Percentiles rank a stretch among this genome's conserved stretches.
These are phyloP conservation scores for Lachnellula occidentalis DNA, from an alignment of 2,329 filamentous ascomycete genomes.

Conservation along the genomic window DNA sequence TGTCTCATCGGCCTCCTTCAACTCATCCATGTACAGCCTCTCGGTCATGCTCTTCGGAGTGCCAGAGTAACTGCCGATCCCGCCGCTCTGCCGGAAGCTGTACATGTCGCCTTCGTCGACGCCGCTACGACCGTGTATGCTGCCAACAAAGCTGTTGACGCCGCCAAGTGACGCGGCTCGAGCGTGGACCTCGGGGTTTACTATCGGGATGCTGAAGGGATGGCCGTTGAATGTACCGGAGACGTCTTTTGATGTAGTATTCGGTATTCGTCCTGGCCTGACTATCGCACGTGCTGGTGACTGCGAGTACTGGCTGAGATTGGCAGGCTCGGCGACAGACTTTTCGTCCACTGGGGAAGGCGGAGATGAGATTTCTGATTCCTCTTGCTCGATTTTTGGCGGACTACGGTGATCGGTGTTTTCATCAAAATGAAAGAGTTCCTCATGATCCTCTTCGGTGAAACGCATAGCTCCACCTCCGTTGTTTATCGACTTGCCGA, in stretches of 20 bases:
- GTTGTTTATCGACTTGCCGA: neutral
- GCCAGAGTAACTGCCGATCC: conserved; percentile 20
- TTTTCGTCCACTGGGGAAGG: conserved; percentile 1
- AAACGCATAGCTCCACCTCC: conserved; percentile 11
- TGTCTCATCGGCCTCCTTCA: conserved; percentile 15
- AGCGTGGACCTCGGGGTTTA: conserved; percentile 45
- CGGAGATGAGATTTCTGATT: conserved; percentile 6
- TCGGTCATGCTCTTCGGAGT: conserved; percentile 28
- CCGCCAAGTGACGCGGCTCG: conserved; percentile 44
- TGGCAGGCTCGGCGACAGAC: conserved; percentile 2
- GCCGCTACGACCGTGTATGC: conserved; percentile 33
- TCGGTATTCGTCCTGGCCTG: neutral
- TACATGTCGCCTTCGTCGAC: conserved; percentile 25
- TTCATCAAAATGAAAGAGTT: conserved; percentile 27
- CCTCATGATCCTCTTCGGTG: conserved; percentile 22
- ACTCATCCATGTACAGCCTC: conserved; percentile 29
- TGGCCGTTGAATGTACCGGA: conserved; percentile 49
- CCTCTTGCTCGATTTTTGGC: conserved; percentile 12
- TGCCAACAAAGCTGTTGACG: conserved; percentile 47
- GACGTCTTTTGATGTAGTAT: conserved; percentile 5
- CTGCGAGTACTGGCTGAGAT: conserved; percentile 11
- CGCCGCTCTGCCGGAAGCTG: conserved; percentile 22
- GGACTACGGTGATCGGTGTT: conserved; percentile 3
- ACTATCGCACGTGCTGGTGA: conserved; percentile 19
- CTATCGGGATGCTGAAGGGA: conserved; percentile 47